Conservation (phyloP, 441 rosid genomes). For the Aleurites moluccanus region DNA sequence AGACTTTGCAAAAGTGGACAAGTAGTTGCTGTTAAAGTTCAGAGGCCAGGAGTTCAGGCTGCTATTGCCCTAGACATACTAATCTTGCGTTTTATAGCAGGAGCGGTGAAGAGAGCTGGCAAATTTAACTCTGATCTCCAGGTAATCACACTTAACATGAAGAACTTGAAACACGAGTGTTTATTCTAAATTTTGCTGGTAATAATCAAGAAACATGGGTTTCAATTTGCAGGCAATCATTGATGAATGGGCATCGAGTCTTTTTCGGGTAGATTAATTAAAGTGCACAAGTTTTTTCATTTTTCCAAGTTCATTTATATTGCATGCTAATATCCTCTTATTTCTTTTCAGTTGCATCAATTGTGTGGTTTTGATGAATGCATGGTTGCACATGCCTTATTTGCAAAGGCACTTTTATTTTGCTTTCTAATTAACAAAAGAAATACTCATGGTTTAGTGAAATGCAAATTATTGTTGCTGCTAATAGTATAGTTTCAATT, state of each 20-base stretch:
- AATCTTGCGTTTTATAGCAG: conserved; percentile 73
- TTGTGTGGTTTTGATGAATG: neutral
- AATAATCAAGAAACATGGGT: conserved; percentile 26
- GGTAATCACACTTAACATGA: conserved; percentile 34
- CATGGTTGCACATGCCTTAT: neutral
- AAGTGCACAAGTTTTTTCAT: neutral
- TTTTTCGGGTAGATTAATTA: conserved; percentile 64
- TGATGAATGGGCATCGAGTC: conserved; percentile 98
- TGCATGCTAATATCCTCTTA: neutral
- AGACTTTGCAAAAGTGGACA: conserved; percentile 60
- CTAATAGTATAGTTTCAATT: neutral
- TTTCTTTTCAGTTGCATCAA: neutral
- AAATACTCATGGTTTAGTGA: neutral
- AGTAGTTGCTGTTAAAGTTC: conserved; percentile 91
- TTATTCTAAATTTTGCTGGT: conserved; percentile 8
- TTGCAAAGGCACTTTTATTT: neutral
- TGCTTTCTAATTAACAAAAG: neutral
- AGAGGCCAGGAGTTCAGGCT: conserved; percentile 95
- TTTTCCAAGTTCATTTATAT: neutral
- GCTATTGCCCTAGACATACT: conserved; percentile 86
- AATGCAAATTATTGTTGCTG: neutral
- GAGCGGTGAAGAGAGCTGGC: conserved; percentile 62
- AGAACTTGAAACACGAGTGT: conserved; percentile 1
- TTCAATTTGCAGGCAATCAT: conserved; percentile 72
- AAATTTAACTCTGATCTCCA: conserved; percentile 84